Conservation (phyloP, 768 basidiomycete species). For the Pholiota molesta region DNA sequence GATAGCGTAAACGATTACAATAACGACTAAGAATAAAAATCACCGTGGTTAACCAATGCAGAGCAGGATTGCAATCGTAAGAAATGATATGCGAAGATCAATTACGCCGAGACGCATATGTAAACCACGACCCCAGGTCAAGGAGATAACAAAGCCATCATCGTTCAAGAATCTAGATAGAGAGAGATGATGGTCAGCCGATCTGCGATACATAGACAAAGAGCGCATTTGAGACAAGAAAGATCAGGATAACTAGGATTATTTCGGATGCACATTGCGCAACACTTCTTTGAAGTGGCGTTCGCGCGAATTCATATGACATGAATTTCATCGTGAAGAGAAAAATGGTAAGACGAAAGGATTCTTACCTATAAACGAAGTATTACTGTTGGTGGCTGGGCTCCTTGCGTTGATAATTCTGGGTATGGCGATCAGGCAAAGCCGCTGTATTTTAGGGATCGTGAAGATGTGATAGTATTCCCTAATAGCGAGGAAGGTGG, state of each 20-base stretch:
- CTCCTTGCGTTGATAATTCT: constrained; percentile 25
- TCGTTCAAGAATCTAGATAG: background rate
- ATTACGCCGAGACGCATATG: too few species aligned
- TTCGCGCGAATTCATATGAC: constrained; percentile 25
- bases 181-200: background rate
- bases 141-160: too few species aligned
- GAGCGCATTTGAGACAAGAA: background rate
- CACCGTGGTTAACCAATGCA: background rate
- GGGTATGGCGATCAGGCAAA: too few species aligned
- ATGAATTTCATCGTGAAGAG: constrained; percentile 23
- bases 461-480: too few species aligned
- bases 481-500: too few species aligned
- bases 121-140: too few species aligned
- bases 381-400: too few species aligned
- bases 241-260: constrained; percentile 31
- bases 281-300: constrained; percentile 22
- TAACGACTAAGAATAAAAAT: background rate
- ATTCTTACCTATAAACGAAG: constrained; percentile 11
- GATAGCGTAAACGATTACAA: background rate
- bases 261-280: constrained; percentile 24
- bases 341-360: background rate
- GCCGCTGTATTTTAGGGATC: too few species aligned
- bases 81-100: too few species aligned
- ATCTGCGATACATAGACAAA: background rate
- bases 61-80: background rate